Base-by-base conservation (phyloP, 345 rosid species). In the Hibiscus trionum region DNA sequence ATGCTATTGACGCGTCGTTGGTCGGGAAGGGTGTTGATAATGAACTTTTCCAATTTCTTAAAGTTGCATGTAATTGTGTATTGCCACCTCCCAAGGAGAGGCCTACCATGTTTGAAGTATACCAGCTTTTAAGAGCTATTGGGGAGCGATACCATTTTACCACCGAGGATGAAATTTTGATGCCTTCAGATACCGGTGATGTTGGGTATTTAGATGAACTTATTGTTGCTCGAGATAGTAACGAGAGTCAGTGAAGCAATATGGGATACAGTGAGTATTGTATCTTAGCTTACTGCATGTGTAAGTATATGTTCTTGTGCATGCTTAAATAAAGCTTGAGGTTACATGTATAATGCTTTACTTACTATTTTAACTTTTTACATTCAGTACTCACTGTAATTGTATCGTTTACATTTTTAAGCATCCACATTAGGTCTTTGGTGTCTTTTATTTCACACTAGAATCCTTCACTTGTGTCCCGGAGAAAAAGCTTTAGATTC, bases 31-130 rank as follows among this genome's bases (percentile, higher is more conserved):
- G 87, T 35, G 84, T 76, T 12, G 93, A 95, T 64, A 79, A 77
- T 50, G 99, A 95, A 75, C 81, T 88, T 56, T 84, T 89, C 76
- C 91, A 90, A 73, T 84, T 88, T 64, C 89, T 95, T 35, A 95
- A 90, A 84, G 87, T 95, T 61, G 99, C 93, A 2, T 86, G 93
- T 70, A 89, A 70, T 64, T 95, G 99, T 56, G 93, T 89, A 24
- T 55, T 81, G 81, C 82, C 82, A 12, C 59, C 74, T 58, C 73
- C 90, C 14, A 92, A 95, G 82, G 93, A 88, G 80, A 89, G 97
- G 80, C 97, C 97, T 15, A 80, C 93, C 39, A 90, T 90, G 97
- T 90, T 87, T 75, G 99, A 95, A 80, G 83, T 89, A 47, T 88
- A 88, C 79, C 97, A 95, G 87, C 75, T 90, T 70, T 81, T 95